Base-by-base conservation (phyloP, 1,139 yeast species). In the Maudiozyma humilis region DNA sequence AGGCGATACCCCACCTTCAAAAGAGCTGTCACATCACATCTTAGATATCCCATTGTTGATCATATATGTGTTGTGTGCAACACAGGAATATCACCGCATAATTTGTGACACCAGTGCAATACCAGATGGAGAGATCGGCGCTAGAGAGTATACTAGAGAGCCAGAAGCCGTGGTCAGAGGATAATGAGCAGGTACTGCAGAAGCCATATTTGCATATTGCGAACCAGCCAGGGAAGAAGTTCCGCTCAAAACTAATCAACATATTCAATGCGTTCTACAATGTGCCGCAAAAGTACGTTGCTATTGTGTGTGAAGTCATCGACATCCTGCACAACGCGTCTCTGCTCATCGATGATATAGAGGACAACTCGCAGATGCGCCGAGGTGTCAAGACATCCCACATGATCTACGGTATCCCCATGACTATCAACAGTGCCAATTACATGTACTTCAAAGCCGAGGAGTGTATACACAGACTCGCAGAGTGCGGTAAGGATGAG, bases 341-440 rank as follows among this genome's bases (percentile, higher is more conserved):
- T 8, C 62, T 83, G 45, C 63, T 82, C 44, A 77, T 88, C 27
- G 96, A 88, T 61, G 96, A 88, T 57, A 84, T 88, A 27, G 97
- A 88, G 58, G 97, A 88, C 60, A 70, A 66, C 39, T 82, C 94
- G 0, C 66, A 64, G 27, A 66, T 76, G 39, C 70, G 97, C 50
- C 66, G 97, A 30, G 96, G 96, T 0, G 63, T 68, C 18, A 84
- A 87, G 0, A 78, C 87, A 2, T 87, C 95, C 0, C 96, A 88
- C 62, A 65, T 75, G 38, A 71, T 80, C 38, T 88, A 67, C 61
- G 96, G 96, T 0, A 63, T 72, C 0, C 88, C 95, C 0, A 76
- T 78, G 55, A 84, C 95, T 3, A 77, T 89, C 48, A 89, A 88
- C 60, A 75, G 89, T 45, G 85, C 93, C 2, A 86, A 84, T 61